Base-by-base conservation (phyloP, 192 early-diverging fungal species). In the Globomyces pollinis-pini region DNA sequence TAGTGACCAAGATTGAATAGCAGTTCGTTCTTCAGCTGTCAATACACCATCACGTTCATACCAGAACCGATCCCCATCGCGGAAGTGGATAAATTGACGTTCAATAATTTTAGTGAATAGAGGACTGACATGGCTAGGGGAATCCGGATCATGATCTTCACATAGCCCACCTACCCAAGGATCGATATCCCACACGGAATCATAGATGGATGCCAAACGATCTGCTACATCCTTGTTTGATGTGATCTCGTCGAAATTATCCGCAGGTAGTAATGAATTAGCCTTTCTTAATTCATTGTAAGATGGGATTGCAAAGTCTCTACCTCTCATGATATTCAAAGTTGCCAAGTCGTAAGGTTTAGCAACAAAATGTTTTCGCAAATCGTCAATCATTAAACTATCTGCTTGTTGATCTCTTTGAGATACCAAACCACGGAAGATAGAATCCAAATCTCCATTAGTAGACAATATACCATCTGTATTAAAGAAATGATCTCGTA, bases 1-100 rank as follows among this genome's bases (percentile, higher is more conserved):
- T 20, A 74, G 50, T 13, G 47, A 59, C 21, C 66, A 43, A 18
- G 9, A 11, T 26, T 49, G 54, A 29, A 76, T 34, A 3, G 70
- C 65, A 11, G n/a, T 13, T 8, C 45, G 16, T 33, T 81, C 79
- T n/a, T 57, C 57, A 11, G 36, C 41, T 9, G 60, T 69, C 12
- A 81, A 64, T 15, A 77, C 70, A 15, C 74, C 79, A 13, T 61
- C 53, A 15, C 59, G 63, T 57, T 80, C 71, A 56, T 78, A 80
- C 78, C 78, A 80, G 41, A 61, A 77, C 23, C 66, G 57, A 50
- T 80, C 78, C 2, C 68, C 68, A 33, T 64, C 79, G 8, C 78
- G 50, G n/a, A 80, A 30, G 3, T 63, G 57, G 1, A 32, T 23
- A 51, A 83, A 80, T 38, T 83, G 72, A 42, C 70, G 66, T 23